phyloP scores from a whole-genome alignment of 306 rosid genomes.

The Acacia confusa region DNA sequence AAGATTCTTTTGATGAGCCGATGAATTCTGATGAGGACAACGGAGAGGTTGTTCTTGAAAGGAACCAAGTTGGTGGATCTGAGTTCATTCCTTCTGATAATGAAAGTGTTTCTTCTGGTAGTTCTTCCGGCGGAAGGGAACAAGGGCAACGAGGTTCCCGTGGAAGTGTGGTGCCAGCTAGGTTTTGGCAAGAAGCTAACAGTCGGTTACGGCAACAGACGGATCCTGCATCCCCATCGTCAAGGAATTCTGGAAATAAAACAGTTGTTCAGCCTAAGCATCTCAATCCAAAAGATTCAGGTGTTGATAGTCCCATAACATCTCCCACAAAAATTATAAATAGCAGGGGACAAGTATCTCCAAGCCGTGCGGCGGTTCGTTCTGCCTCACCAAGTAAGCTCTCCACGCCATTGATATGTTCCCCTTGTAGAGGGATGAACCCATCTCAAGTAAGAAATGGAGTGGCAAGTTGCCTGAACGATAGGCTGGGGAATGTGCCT shows the following conservation, averaged over 20 bases:
- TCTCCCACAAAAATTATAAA: slow-evolving; percentile 65
- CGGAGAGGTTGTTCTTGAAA: slow-evolving; percentile 39
- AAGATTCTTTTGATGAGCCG: slow-evolving; percentile 39
- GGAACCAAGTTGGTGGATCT: slow-evolving; percentile 48
- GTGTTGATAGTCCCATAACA: slow-evolving; percentile 51
- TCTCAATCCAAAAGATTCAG: slow-evolving; percentile 41
- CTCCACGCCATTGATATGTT: slow-evolving; percentile 38
- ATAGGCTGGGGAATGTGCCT: slow-evolving; percentile 50
- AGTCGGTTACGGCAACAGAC: slow-evolving; percentile 49
- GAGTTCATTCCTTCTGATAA: slow-evolving; percentile 58
- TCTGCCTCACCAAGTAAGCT: slow-evolving; percentile 75
- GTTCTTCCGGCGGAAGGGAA: slow-evolving; percentile 43
- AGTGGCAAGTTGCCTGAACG: slow-evolving; percentile 35
- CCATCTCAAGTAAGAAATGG: slow-evolving; percentile 66
- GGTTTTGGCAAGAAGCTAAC: slow-evolving; percentile 72
- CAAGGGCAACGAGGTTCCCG: slow-evolving; percentile 49
- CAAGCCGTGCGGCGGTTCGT: slow-evolving; percentile 51
- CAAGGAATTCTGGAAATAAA: slow-evolving; percentile 49
- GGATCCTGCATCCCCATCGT: slow-evolving; percentile 47
- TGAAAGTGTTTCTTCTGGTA: slow-evolving; percentile 77
- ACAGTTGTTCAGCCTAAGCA: slow-evolving; percentile 43
- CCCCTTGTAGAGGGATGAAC: slow-evolving; percentile 72
- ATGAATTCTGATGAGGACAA: slow-evolving; percentile 30
- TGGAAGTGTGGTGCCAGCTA: slow-evolving; percentile 60
- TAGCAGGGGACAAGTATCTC: slow-evolving; percentile 61